Conservation (phyloP, 169 alveolate species). For the Cryptosporidium parvum region DNA sequence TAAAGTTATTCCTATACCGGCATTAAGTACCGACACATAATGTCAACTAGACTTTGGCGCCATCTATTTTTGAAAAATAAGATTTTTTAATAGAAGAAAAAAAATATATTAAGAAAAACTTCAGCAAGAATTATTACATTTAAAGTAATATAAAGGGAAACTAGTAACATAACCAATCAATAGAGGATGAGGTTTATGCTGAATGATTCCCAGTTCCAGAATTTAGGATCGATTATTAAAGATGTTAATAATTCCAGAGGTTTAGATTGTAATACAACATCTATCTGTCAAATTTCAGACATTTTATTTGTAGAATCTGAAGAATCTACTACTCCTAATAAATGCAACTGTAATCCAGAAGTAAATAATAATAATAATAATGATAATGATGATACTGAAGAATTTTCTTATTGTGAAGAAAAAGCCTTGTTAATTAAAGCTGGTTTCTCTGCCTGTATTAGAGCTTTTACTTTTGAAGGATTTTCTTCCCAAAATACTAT, state of each 20-base stretch:
- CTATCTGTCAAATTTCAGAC: constrained; percentile 37
- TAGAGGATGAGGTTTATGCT: constrained; percentile 8
- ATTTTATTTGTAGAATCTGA: constrained; percentile 38
- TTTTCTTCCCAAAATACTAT: neutral
- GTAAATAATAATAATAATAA: neutral
- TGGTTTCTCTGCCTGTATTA: constrained; percentile 38
- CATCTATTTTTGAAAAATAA: constrained; percentile 35
- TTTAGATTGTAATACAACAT: constrained; percentile 20
- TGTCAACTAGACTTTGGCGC: constrained; percentile 30
- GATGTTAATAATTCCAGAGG: constrained; percentile 25
- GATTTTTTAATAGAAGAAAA: neutral
- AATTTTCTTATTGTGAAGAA: constrained; percentile 20
- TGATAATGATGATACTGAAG: neutral
- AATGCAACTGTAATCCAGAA: constrained; percentile 4
- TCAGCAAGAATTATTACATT: neutral
- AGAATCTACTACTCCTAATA: neutral
- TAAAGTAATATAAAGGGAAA: neutral
- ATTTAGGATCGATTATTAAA: constrained; percentile 18
- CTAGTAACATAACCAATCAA: neutral
- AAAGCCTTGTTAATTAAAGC: constrained; percentile 22
- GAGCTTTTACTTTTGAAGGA: constrained; percentile 14
- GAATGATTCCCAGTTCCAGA: constrained; percentile 29
- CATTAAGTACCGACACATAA: neutral
- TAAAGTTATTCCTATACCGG: neutral
- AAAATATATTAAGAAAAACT: neutral